phyloP scores from a whole-genome alignment of 2,329 filamentous ascomycete genomes.

The Macroventuria anomochaeta region DNA sequence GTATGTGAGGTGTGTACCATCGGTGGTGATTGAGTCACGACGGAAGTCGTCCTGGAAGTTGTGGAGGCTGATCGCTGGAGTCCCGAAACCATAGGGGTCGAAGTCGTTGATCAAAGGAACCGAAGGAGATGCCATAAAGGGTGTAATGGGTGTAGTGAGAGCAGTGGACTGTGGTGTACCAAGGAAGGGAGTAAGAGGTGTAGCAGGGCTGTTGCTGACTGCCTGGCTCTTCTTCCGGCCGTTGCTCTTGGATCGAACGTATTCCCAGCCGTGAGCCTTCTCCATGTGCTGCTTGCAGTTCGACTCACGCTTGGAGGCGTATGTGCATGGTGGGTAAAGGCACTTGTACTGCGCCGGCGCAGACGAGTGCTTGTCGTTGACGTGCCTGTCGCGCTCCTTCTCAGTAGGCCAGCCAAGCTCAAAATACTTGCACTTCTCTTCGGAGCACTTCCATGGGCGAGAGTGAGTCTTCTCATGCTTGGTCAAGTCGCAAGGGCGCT shows the following conservation, averaged over 20 bases:
- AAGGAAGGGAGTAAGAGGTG: constrained; percentile 47
- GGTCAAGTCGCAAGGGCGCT: constrained; percentile 93
- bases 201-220: constrained; percentile 33
- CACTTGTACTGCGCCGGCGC: constrained; percentile 84
- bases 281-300: constrained; percentile 99
- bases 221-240: constrained; percentile 55
- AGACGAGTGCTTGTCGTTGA: constrained; percentile 92
- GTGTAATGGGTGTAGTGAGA: constrained; percentile 47
- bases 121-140: constrained; percentile 52
- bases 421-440: constrained; percentile 85
- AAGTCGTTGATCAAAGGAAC: constrained; percentile 46
- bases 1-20: constrained; percentile 46
- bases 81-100: constrained; percentile 41
- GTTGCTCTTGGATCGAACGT: constrained; percentile 91
- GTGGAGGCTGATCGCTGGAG: constrained; percentile 39
- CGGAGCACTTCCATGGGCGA: constrained; percentile 91
- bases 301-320: constrained; percentile 92
- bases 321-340: constrained; percentile 81
- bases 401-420: constrained; percentile 93
- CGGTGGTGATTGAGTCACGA: constrained; percentile 46
- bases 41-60: constrained; percentile 45
- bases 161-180: constrained; percentile 45
- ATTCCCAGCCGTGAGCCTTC: constrained; percentile 91
- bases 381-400: constrained; percentile 94
- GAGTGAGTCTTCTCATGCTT: constrained; percentile 99